These are phyloP conservation scores for Rauvolfia tetraphylla DNA, from an alignment of 257 asterid genomes.

Conservation along the genomic window DNA sequence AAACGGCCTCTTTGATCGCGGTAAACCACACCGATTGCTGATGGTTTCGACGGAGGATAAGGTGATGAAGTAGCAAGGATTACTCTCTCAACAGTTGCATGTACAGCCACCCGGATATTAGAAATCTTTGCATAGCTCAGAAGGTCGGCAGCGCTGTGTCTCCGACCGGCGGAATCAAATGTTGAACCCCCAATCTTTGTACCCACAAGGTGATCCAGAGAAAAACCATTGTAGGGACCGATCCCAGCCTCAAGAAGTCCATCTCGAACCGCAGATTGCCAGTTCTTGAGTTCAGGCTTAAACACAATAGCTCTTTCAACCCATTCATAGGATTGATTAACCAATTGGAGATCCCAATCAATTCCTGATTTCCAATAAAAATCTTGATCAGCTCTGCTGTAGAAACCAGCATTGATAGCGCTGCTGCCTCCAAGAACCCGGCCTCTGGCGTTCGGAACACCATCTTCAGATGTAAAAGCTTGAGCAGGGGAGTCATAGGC, in stretches of 20 bases:
- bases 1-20: constrained; percentile 49
- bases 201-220: constrained; percentile 67
- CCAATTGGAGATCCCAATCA: constrained; percentile 51
- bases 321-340: constrained; percentile 81
- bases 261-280: constrained; percentile 82
- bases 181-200: constrained; percentile 93
- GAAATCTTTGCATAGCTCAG: constrained; percentile 53
- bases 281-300: constrained; percentile 60
- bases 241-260: constrained; percentile 74
- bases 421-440: constrained; percentile 97
- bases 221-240: constrained; percentile 68
- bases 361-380: constrained; percentile 51
- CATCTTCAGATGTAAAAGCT: constrained; percentile 75
- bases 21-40: constrained; percentile 67
- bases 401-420: constrained; percentile 78
- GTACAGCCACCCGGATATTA: constrained; percentile 56
- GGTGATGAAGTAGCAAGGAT: constrained; percentile 34
- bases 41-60: constrained; percentile 17
- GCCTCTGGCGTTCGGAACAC: constrained; percentile 85
- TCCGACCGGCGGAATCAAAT: constrained; percentile 56
- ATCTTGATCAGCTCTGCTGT: constrained; percentile 51
- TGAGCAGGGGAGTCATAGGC: constrained; percentile 67
- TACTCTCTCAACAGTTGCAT: constrained; percentile 72
- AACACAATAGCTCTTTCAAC: constrained; percentile 78
- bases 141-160: constrained; percentile 83